These are phyloP conservation scores for Solanum neorickii DNA, from an alignment of 257 asterid genomes.

Conservation along the genomic window DNA sequence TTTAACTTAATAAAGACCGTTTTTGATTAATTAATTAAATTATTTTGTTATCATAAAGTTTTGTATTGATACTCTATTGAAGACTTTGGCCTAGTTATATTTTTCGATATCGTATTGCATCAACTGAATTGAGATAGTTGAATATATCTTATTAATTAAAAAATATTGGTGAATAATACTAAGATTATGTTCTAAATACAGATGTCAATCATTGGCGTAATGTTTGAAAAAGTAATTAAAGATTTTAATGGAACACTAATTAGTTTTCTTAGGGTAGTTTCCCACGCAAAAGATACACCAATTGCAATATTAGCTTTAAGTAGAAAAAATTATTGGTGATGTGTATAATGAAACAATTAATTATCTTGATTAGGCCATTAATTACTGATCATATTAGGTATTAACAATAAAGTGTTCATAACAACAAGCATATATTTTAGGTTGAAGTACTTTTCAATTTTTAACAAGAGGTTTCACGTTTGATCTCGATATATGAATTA, in stretches of 20 bases:
- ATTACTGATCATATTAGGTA: neutral
- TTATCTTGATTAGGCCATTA: neutral
- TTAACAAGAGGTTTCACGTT: neutral
- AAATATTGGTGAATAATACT: neutral
- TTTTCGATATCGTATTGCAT: neutral
- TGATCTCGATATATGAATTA: neutral
- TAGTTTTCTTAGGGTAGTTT: conserved; percentile 26
- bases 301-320: neutral
- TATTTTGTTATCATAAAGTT: neutral
- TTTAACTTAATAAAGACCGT: neutral
- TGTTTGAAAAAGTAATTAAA: neutral
- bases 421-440: neutral
- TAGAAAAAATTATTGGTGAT: neutral
- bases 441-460: neutral
- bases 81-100: neutral
- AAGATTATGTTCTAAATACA: conserved; percentile 8
- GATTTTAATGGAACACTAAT: conserved; percentile 12
- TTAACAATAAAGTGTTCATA: neutral
- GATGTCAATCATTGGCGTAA: conserved; percentile 6
- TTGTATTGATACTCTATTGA: neutral
- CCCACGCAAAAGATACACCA: conserved; percentile 39
- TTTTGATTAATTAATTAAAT: no score
- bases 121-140: neutral
- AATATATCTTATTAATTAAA: neutral
- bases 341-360: neutral